A percentile compares a stretch with the other conserved stretches of the same genome.
These are phyloP conservation scores for Russula compacta DNA, from an alignment of 768 basidiomycete species.

Conservation along the genomic window DNA sequence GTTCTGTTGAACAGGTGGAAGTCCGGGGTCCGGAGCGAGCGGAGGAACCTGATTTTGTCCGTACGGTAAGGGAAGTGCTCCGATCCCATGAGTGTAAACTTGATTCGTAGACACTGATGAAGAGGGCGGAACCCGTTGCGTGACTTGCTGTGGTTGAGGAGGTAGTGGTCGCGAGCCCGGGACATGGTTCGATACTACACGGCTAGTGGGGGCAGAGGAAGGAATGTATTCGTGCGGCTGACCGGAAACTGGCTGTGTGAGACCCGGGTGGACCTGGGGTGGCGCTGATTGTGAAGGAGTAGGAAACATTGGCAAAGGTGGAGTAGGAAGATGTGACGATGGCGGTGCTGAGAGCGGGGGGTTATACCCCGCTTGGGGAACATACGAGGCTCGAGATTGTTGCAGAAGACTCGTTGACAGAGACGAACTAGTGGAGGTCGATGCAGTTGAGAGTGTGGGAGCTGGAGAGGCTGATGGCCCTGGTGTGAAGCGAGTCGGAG, in stretches of 20 bases:
- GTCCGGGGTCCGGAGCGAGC: neutral
- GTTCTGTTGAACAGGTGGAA: conserved; percentile 4
- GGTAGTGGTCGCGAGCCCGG: conserved; percentile 20
- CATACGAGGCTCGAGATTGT: conserved; percentile 1
- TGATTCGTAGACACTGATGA: conserved; percentile 1
- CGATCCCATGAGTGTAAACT: conserved; percentile 4
- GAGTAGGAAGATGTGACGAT: conserved; percentile 20
- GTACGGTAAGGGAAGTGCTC: neutral
- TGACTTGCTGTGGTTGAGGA: conserved; percentile 13
- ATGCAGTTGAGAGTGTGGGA: neutral
- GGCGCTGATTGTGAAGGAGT: conserved; percentile 32
- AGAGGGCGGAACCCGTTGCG: conserved; percentile 3
- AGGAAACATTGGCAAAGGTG: conserved; percentile 25
- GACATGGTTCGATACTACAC: conserved; percentile 14
- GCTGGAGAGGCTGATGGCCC: conserved; percentile 16
- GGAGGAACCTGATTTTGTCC: neutral
- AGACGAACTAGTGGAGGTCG: conserved; percentile 6
- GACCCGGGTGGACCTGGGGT: conserved; percentile 10
- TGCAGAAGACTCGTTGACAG: neutral
- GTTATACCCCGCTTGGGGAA: conserved; percentile 11
- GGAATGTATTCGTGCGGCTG: conserved; percentile 7
- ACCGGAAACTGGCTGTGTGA: neutral
- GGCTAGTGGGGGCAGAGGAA: conserved; percentile 1
- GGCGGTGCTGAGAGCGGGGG: conserved; percentile 20
- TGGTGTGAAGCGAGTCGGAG: conserved; percentile 11